A percentile compares a stretch with the other conserved stretches of the same genome.
Evolutionary conservation across 768 basidiomycete species (phyloP).

Genomic region (Crepidotus variabilis): DNA sequence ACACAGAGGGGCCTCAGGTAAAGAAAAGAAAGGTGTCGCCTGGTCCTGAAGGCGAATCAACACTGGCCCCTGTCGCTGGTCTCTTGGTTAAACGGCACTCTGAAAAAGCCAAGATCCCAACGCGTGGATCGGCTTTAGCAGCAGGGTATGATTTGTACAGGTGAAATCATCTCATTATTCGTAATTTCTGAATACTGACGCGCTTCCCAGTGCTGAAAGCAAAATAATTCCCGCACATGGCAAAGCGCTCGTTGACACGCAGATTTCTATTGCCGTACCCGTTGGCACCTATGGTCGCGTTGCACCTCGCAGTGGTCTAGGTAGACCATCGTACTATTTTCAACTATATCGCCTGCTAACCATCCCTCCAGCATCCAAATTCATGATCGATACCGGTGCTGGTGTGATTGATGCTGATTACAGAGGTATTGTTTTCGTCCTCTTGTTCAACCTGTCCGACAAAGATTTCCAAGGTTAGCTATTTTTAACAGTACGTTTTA

Average conservation of each 20-base stretch:
- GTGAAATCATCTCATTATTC: constrained; percentile 35
- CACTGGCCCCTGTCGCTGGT: constrained; percentile 37
- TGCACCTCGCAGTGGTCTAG: constrained; percentile 92
- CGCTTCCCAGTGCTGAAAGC: constrained; percentile 64
- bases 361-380: constrained; percentile 74
- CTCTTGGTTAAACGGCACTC: constrained; percentile 86
- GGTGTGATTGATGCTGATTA: constrained; percentile 98
- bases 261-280: constrained; percentile 92
- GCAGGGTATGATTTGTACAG: constrained; percentile 97
- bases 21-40: constrained; percentile 66
- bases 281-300: constrained; percentile 93
- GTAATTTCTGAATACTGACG: constrained; percentile 1
- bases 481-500: neutral
- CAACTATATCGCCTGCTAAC: neutral
- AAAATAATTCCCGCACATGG: constrained; percentile 85
- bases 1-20: constrained; percentile 16
- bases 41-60: constrained; percentile 21
- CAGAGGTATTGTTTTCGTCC: constrained; percentile 83
- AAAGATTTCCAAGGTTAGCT: constrained; percentile 77
- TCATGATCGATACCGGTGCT: constrained; percentile 97
- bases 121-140: constrained; percentile 78
- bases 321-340: constrained; percentile 42
- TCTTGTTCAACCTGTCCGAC: constrained; percentile 91
- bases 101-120: constrained; percentile 78
- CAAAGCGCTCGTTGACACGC: constrained; percentile 89